phyloP scores from a whole-genome alignment of 176 grass and related monocot genomes.

The Phoenix dactylifera region DNA sequence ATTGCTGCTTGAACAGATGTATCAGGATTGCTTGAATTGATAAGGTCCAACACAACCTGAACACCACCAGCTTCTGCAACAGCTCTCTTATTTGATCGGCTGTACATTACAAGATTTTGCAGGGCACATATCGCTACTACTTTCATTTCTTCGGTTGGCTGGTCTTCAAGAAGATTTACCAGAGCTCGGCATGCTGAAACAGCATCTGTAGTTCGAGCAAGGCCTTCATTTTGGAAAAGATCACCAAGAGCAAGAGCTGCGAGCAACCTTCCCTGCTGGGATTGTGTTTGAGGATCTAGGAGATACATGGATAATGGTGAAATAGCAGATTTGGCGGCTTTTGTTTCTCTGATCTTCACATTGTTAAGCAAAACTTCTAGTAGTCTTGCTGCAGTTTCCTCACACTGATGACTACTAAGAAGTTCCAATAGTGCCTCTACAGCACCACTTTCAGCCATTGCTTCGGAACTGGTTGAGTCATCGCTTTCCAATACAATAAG shows the following conservation, averaged over 20 bases:
- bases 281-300: conserved; percentile 96
- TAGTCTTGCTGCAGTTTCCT: conserved; percentile 96
- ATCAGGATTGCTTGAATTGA: conserved; percentile 99
- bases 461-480: conserved; percentile 96
- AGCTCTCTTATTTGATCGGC: conserved; percentile 93
- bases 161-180: conserved; percentile 98
- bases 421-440: conserved; percentile 91
- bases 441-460: conserved; percentile 97
- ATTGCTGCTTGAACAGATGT: conserved; percentile 98
- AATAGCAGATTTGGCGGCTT: conserved; percentile 96
- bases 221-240: conserved; percentile 96
- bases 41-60: conserved; percentile 91
- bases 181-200: conserved; percentile 93
- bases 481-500: conserved; percentile 97
- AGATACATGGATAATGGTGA: conserved; percentile 99
- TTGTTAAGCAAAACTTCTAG: conserved; percentile 94
- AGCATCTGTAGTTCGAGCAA: conserved; percentile 88
- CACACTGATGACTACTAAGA: conserved; percentile 86
- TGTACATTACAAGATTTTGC: conserved; percentile 98
- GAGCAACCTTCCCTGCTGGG: conserved; percentile 93
- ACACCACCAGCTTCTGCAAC: conserved; percentile 99
- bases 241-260: conserved; percentile 96
- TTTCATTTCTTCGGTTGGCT: conserved; percentile 99
- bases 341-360: conserved; percentile 93
- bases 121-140: conserved; percentile 97